Evolutionary conservation across 2,329 filamentous ascomycete genomes (phyloP).

Genomic region (Pseudocercospora ulei): DNA sequence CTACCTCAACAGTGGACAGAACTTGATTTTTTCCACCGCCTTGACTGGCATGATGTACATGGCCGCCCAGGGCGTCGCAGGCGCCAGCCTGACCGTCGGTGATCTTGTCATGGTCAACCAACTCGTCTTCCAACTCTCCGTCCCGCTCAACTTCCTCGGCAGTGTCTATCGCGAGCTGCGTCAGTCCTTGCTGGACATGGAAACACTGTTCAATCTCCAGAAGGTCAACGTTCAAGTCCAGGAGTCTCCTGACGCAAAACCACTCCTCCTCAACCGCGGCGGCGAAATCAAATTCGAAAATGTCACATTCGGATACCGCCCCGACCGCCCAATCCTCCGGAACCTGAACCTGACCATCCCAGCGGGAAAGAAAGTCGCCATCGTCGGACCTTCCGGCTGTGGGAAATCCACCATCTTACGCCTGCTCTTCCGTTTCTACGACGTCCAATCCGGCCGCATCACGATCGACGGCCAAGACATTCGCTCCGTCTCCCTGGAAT

Average conservation of each 20-base stretch:
- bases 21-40: constrained; percentile 90
- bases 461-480: constrained; percentile 90
- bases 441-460: constrained; percentile 74
- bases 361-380: constrained; percentile 87
- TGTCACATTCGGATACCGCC: constrained; percentile 84
- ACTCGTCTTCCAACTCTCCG: constrained; percentile 92
- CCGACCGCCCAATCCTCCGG: constrained; percentile 74
- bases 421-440: constrained; percentile 88
- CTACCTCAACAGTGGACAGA: constrained; percentile 88
- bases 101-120: constrained; percentile 99
- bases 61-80: constrained; percentile 77
- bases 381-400: constrained; percentile 90
- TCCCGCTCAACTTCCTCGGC: constrained; percentile 95
- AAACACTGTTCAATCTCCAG: constrained; percentile 92
- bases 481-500: constrained; percentile 69
- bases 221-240: constrained; percentile 86
- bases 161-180: constrained; percentile 92
- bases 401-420: constrained; percentile 90
- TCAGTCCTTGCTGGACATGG: constrained; percentile 94
- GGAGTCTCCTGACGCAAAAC: constrained; percentile 63
- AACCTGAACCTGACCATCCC: constrained; percentile 82
- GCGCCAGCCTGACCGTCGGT: constrained; percentile 73
- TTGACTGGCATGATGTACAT: constrained; percentile 98
- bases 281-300: constrained; percentile 93
- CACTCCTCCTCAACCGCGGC: constrained; percentile 61